Evolutionary conservation across 306 rosid species (phyloP), one percentile per base, ranked within the genome.

Genomic region (Cucumis melo): DNA sequence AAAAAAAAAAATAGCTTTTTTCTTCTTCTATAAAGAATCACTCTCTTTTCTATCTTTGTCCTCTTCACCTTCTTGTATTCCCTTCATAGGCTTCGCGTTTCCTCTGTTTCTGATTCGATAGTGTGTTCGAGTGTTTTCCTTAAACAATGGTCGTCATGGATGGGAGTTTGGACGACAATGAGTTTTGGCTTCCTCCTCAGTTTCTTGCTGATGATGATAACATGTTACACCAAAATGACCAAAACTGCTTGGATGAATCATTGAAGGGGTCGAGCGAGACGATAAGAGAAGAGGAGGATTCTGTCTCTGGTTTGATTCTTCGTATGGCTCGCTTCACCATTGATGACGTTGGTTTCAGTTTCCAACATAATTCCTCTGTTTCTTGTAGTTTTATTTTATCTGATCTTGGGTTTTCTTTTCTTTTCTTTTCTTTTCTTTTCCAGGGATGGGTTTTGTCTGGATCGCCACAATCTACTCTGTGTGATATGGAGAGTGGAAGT

Each of bases 101-200:
- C 19, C 58, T 38, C 73, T 38, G 21, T 32, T 32, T 63, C 70
- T 32, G 8, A 50, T 50, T 14, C 55, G 6, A 13, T 12, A 9
- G 16, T 46, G 51, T 11, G 51, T 12, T 46, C 16, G 11, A 11
- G 13, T 8, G 14, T 51, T 55, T n/a, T 17, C 23, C 27, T 3
- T 0, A 0, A 9, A 21, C 27, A 17, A 8, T 32, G 19, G 15
- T 53, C 5, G 15, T 53, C 5, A 68, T 68, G 91, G 85, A 91
- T 20, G 92, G 85, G 0, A 67, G 64, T 54, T 75, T 90, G 39
- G 89, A 85, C 53, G 96, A 88, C 83, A 89, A 85, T 0, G 92
- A 85, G 83, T 94, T 91, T 60, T 91, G 97, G 97, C 85, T 91
- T 0, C 97, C 96, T 0, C 82, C 88, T n/a, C 83, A 89, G 89